Evolutionary conservation across 2,329 filamentous ascomycete genomes (phyloP).

Genomic region (Trichoderma guizhouense): DNA sequence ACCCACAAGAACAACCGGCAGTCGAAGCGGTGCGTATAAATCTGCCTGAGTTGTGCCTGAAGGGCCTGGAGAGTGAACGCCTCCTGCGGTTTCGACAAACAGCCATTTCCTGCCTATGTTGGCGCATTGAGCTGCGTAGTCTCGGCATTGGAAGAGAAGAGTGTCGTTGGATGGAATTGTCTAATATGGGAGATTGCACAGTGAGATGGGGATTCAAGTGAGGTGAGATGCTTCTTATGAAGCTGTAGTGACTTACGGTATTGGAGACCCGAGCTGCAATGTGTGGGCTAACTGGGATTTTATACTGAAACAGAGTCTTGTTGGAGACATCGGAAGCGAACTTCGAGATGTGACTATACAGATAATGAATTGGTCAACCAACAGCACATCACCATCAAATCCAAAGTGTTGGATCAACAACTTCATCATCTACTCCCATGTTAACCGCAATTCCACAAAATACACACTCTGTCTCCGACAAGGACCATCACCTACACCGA

Average conservation of each 20-base stretch:
- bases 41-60: slow-evolving; percentile 76
- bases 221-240: slow-evolving; percentile 16
- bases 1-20: slow-evolving; percentile 70
- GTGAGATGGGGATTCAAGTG: background rate
- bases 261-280: slow-evolving; percentile 57
- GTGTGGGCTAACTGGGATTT: slow-evolving; percentile 74
- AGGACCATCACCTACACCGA: slow-evolving; percentile 43
- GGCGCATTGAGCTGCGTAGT: slow-evolving; percentile 43
- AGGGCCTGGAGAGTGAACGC: slow-evolving; percentile 74
- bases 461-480: background rate
- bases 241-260: slow-evolving; percentile 32
- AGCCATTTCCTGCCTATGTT: slow-evolving; percentile 51
- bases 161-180: slow-evolving; percentile 48
- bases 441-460: background rate
- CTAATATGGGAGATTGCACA: slow-evolving; percentile 29
- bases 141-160: slow-evolving; percentile 41
- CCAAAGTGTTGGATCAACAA: background rate
- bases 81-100: slow-evolving; percentile 77
- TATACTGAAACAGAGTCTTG: slow-evolving; percentile 67
- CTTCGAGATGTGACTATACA: slow-evolving; percentile 56
- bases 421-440: background rate
- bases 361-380: background rate
- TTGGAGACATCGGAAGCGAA: slow-evolving; percentile 51
- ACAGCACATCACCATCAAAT: background rate
- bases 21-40: slow-evolving; percentile 68